Conservation (phyloP, 2,329 filamentous ascomycete genomes). For the Thelonectria rubi region DNA sequence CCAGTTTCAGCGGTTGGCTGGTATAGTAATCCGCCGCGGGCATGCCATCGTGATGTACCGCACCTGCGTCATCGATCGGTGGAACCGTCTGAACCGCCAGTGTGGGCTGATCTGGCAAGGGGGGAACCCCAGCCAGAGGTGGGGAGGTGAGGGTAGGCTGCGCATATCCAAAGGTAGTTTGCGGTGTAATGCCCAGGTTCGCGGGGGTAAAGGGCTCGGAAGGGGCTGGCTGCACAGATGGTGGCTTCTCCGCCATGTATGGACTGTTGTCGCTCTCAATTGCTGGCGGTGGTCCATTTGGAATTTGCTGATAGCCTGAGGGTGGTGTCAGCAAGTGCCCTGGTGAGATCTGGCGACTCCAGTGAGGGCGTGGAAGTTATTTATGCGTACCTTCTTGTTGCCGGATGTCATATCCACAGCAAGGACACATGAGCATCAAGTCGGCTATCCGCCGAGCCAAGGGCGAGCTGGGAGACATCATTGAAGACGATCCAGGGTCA, state of each 20-base stretch:
- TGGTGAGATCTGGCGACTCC: too few species aligned
- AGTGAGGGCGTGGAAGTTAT: too few species aligned
- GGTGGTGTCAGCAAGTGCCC: conserved; percentile 24
- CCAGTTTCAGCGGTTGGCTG: conserved; percentile 33
- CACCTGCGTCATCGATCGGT: conserved; percentile 24
- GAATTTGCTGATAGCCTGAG: conserved; percentile 49
- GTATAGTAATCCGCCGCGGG: conserved; percentile 34
- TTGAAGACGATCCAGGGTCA: conserved; percentile 34
- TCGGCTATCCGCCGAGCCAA: conserved; percentile 44
- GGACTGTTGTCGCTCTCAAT: conserved; percentile 45
- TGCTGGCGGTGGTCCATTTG: conserved; percentile 32
- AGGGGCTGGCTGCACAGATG: conserved; percentile 34
- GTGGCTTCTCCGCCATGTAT: conserved; percentile 46
- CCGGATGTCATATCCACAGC: conserved; percentile 43
- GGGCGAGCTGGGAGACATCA: conserved; percentile 38
- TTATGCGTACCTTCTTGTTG: conserved; percentile 45
- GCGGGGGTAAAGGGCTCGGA: conserved; percentile 32
- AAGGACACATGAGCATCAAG: conserved; percentile 45
- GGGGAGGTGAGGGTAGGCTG: conserved; percentile 32
- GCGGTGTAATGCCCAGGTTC: conserved; percentile 27
- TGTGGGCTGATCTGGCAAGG: conserved; percentile 32
- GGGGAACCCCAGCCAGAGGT: conserved; percentile 35
- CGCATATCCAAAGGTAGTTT: conserved; percentile 28
- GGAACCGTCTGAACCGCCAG: conserved; percentile 30
- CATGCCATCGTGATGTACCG: conserved; percentile 31